These are phyloP conservation scores for Hanseniaspora occidentalis DNA, from an alignment of 805 yeast species.

Conservation along the genomic window DNA sequence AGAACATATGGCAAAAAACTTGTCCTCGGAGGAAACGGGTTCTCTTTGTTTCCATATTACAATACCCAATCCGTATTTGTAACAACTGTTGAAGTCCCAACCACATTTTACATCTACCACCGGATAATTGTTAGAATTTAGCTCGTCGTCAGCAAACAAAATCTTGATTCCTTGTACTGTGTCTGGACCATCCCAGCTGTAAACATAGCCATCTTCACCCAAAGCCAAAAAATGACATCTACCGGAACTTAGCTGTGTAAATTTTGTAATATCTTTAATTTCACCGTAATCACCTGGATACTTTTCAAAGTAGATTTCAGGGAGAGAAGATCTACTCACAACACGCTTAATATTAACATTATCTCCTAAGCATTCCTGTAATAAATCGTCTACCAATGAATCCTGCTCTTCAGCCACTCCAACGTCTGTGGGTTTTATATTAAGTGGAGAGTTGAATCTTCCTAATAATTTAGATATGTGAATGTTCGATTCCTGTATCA, in stretches of 20 bases:
- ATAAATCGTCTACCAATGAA: not conserved
- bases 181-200: slow-evolving; percentile 12
- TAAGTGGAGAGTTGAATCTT: not conserved
- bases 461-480: not conserved
- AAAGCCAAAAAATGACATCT: slow-evolving; percentile 52
- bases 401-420: not conserved
- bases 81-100: slow-evolving; percentile 48
- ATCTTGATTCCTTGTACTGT: slow-evolving; percentile 33
- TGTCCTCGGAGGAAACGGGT: slow-evolving; percentile 10
- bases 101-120: slow-evolving; percentile 47
- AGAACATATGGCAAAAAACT: slow-evolving; percentile 26
- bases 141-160: slow-evolving; percentile 24
- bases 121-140: slow-evolving; percentile 16
- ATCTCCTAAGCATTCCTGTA: slow-evolving; percentile 12
- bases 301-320: slow-evolving; percentile 9
- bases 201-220: slow-evolving; percentile 21
- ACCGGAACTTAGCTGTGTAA: slow-evolving; percentile 47
- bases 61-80: slow-evolving; percentile 38
- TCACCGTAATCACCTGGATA: slow-evolving; percentile 5
- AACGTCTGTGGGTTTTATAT: not conserved
- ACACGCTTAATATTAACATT: slow-evolving; percentile 19
- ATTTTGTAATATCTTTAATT: slow-evolving; percentile 18
- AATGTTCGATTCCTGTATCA: slow-evolving; percentile 1
- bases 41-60: slow-evolving; percentile 40
- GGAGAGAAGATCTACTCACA: slow-evolving; percentile 17